Conservation (phyloP, 2,329 filamentous ascomycete genomes). For the Aureobasidium sp. region DNA sequence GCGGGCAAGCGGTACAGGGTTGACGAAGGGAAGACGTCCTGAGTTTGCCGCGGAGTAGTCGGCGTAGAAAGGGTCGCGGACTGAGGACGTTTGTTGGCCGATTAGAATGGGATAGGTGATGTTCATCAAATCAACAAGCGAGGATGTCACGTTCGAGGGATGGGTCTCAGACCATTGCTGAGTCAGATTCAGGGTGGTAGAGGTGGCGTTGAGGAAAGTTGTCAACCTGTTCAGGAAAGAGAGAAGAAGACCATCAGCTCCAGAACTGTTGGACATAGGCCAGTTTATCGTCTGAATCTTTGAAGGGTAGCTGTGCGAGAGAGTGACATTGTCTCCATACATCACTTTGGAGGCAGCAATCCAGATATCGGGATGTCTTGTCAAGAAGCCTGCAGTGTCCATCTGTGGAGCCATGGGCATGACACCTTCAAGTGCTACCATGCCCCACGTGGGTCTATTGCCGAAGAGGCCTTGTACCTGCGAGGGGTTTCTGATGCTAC, state of each 20-base stretch:
- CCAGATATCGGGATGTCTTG: constrained; percentile 40
- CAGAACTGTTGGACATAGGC: constrained; percentile 31
- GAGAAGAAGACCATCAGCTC: constrained; percentile 34
- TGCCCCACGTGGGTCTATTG: constrained; percentile 42
- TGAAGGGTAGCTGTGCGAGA: constrained; percentile 35
- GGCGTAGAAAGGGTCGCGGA: constrained; percentile 44
- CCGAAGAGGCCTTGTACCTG: constrained; percentile 45
- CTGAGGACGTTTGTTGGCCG: constrained; percentile 39
- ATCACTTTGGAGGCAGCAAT: constrained; percentile 37
- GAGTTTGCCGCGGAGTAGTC: constrained; percentile 42
- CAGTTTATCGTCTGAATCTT: constrained; percentile 38
- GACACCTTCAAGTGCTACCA: constrained; percentile 41
- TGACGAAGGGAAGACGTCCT: constrained; percentile 42
- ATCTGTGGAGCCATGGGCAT: constrained; percentile 44
- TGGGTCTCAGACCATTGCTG: constrained; percentile 31
- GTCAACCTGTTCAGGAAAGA: constrained; percentile 39
- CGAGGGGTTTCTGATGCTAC: constrained; percentile 43
- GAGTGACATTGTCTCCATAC: constrained; percentile 39
- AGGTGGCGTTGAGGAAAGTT: constrained; percentile 35
- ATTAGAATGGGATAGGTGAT: constrained; percentile 43
- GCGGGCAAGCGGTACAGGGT: constrained; percentile 42
- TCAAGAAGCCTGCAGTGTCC: constrained; percentile 42
- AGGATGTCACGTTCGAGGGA: constrained; percentile 25
- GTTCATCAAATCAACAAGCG: constrained; percentile 34
- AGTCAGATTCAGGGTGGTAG: constrained; percentile 31